Evolutionary conservation across 495 filamentous ascomycete genomes (phyloP).

Genomic region (Aspergillus bridgeri): DNA sequence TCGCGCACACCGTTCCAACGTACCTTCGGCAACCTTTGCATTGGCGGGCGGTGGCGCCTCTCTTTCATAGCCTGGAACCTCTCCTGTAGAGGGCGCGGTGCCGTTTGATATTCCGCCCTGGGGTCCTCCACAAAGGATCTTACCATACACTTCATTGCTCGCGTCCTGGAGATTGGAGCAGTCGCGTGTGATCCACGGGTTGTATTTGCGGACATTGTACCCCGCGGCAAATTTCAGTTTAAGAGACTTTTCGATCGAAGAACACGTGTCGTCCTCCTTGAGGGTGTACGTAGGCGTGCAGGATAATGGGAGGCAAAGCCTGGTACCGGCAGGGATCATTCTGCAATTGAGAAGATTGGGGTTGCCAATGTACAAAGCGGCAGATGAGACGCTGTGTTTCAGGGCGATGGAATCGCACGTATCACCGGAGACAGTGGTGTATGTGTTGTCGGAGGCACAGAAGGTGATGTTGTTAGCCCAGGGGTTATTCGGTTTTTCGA

Average conservation of each 20-base stretch:
- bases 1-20: not conserved
- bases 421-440: not conserved
- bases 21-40: not conserved
- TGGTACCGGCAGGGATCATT: not conserved
- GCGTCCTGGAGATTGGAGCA: not conserved
- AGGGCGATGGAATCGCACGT: slow-evolving; percentile 1
- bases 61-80: not conserved
- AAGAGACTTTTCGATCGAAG: not conserved
- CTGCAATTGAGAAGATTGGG: not conserved
- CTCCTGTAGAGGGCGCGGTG: not conserved
- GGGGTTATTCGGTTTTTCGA: not conserved
- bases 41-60: not conserved
- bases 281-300: not conserved
- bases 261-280: not conserved
- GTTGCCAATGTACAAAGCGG: not conserved
- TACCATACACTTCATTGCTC: not conserved
- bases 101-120: not conserved
- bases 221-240: not conserved
- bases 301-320: not conserved
- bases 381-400: not conserved
- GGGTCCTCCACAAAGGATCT: not conserved
- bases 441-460: not conserved
- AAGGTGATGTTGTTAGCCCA: not conserved
- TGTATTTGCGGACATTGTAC: not conserved
- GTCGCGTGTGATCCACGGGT: not conserved